These are phyloP conservation scores for Geotrichum reessii DNA, from an alignment of 1,139 yeast genomes.

Conservation along the genomic window DNA sequence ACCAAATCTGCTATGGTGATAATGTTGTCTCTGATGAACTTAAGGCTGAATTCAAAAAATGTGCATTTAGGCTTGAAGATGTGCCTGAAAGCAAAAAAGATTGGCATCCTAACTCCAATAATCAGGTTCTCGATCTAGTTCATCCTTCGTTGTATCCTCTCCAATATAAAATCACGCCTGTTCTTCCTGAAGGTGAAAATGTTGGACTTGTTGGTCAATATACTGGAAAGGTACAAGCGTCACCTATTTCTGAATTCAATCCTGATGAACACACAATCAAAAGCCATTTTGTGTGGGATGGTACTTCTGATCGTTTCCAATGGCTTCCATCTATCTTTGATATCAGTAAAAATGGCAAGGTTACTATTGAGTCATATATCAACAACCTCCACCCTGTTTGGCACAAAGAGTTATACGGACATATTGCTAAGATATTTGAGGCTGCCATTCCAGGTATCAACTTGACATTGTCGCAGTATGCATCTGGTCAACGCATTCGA, in stretches of 20 bases:
- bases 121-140: conserved; percentile 40
- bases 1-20: conserved; percentile 15
- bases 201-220: not conserved
- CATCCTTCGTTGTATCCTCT: conserved; percentile 43
- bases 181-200: conserved; percentile 19
- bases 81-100: conserved; percentile 37
- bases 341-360: conserved; percentile 16
- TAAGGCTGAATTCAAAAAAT: conserved; percentile 15
- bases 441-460: conserved; percentile 34
- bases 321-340: conserved; percentile 18
- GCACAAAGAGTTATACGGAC: conserved; percentile 27
- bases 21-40: conserved; percentile 15
- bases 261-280: not conserved
- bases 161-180: conserved; percentile 34
- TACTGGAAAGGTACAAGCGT: not conserved
- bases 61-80: conserved; percentile 46
- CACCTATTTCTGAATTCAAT: not conserved
- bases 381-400: conserved; percentile 38
- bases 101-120: conserved; percentile 35
- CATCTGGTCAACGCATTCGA: not conserved
- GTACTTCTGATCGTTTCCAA: not conserved
- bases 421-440: conserved; percentile 34
- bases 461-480: conserved; percentile 23
- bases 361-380: conserved; percentile 33
- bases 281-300: not conserved